Conservation (phyloP, 805 yeast species). For the Citeromyces nyonsensis region DNA sequence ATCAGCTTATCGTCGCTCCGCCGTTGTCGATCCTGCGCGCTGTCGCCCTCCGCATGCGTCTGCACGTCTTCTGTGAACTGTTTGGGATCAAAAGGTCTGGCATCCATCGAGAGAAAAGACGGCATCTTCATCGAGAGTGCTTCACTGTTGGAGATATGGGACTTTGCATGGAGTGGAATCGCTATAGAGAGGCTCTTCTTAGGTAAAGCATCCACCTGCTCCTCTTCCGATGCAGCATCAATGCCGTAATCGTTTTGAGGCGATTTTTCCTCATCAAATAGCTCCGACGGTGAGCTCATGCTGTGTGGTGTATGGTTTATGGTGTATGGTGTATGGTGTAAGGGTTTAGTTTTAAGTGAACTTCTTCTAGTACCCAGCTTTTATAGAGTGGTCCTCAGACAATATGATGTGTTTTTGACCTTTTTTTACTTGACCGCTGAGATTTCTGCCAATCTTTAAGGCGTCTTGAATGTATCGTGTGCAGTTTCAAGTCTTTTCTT, state of each 20-base stretch:
- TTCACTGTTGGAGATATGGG: constrained; percentile 17
- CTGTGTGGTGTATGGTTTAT: too few species aligned
- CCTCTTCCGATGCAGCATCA: constrained; percentile 17
- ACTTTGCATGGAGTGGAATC: constrained; percentile 34
- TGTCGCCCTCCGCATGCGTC: constrained; percentile 38
- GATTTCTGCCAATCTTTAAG: too few species aligned
- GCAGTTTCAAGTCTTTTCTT: too few species aligned
- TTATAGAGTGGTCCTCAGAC: too few species aligned
- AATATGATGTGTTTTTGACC: too few species aligned
- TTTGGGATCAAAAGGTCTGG: constrained; percentile 73
- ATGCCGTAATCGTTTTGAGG: constrained; percentile 3
- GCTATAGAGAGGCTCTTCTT: constrained; percentile 21
- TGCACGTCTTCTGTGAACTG: constrained; percentile 22
- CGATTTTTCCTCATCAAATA: too few species aligned
- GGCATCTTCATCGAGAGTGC: constrained; percentile 50
- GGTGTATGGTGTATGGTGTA: too few species aligned
- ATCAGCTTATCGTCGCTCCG: constrained; percentile 23
- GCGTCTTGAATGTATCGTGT: too few species aligned
- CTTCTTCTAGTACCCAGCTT: too few species aligned
- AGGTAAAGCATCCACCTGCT: constrained; percentile 16
- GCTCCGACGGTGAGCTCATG: too few species aligned
- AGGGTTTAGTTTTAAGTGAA: too few species aligned
- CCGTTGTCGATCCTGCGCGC: constrained; percentile 17
- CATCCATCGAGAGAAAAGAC: constrained; percentile 66
- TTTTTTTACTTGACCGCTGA: too few species aligned